Conservation (phyloP, 495 filamentous ascomycete species). For the Aspergillus coremiiformis region DNA sequence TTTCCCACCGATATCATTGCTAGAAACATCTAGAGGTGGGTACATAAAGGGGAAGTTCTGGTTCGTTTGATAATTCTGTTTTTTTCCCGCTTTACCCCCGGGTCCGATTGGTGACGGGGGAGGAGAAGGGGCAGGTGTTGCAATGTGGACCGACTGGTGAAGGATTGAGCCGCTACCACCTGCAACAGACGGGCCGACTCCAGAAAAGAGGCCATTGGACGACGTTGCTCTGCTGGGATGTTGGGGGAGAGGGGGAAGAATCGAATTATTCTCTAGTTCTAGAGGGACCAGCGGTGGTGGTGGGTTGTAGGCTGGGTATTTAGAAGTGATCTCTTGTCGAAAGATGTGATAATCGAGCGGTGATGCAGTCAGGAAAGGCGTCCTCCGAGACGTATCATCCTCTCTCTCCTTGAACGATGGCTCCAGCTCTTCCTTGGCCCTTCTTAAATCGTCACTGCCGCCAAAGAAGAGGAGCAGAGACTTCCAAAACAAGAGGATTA, state of each 20-base stretch:
- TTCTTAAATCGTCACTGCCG: slow-evolving; percentile 59
- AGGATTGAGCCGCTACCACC: slow-evolving; percentile 68
- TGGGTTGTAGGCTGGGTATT: slow-evolving; percentile 93
- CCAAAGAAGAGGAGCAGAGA: slow-evolving; percentile 79
- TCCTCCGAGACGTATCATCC: slow-evolving; percentile 29
- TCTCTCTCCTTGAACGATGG: slow-evolving; percentile 27
- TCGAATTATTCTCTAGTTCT: slow-evolving; percentile 81
- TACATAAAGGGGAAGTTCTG: slow-evolving; percentile 98
- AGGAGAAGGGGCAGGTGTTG: slow-evolving; percentile 93
- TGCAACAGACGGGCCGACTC: slow-evolving; percentile 34
- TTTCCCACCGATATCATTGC: slow-evolving; percentile 81
- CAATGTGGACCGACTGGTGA: slow-evolving; percentile 94
- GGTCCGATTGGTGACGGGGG: slow-evolving; percentile 83
- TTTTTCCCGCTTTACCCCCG: slow-evolving; percentile 90
- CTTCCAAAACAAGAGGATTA: slow-evolving; percentile 87
- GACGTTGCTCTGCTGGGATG: slow-evolving; percentile 50
- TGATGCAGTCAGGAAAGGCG: slow-evolving; percentile 73
- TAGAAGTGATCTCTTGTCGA: slow-evolving; percentile 95
- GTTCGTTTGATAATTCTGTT: slow-evolving; percentile 98
- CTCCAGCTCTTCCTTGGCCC: slow-evolving; percentile 56
- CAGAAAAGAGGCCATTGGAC: slow-evolving; percentile 35
- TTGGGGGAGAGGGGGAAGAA: slow-evolving; percentile 76
- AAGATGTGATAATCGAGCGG: slow-evolving; percentile 95
- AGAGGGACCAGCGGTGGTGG: slow-evolving; percentile 77
- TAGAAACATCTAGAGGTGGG: slow-evolving; percentile 75